Conservation (phyloP, 2,329 filamentous ascomycete species). For the Penicillium palitans region DNA sequence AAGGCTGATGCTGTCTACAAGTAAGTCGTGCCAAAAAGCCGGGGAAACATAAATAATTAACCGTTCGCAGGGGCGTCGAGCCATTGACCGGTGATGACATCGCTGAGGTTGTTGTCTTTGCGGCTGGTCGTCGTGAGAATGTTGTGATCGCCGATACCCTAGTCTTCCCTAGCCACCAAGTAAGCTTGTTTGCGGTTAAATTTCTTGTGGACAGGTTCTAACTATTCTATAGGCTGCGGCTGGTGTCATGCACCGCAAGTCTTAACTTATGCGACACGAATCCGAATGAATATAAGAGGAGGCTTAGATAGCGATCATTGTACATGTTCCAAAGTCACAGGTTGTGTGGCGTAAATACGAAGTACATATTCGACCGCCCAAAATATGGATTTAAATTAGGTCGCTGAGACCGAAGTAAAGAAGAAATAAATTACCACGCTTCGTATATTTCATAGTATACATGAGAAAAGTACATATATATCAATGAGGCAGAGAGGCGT, state of each 20-base stretch:
- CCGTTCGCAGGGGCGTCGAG: slow-evolving; percentile 64
- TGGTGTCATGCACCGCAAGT: slow-evolving; percentile 29
- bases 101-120: slow-evolving; percentile 85
- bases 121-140: slow-evolving; percentile 80
- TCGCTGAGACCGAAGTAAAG: background rate
- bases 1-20: slow-evolving; percentile 91
- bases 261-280: slow-evolving; percentile 2
- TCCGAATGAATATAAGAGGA: background rate
- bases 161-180: slow-evolving; percentile 87
- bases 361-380: background rate
- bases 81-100: slow-evolving; percentile 88
- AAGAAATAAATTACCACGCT: background rate
- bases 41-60: background rate
- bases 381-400: background rate
- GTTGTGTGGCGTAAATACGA: background rate
- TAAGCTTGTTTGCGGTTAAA: slow-evolving; percentile 41
- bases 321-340: background rate
- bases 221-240: slow-evolving; percentile 21
- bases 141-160: slow-evolving; percentile 86
- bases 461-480: background rate
- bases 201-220: background rate
- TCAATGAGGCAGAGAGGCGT: background rate
- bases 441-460: background rate
- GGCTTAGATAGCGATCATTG: background rate
- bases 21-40: slow-evolving; percentile 49